Evolutionary conservation across 2,329 filamentous ascomycete species (phyloP), one percentile per base, ranked within the genome.

Genomic region (Byssothecium circinans): DNA sequence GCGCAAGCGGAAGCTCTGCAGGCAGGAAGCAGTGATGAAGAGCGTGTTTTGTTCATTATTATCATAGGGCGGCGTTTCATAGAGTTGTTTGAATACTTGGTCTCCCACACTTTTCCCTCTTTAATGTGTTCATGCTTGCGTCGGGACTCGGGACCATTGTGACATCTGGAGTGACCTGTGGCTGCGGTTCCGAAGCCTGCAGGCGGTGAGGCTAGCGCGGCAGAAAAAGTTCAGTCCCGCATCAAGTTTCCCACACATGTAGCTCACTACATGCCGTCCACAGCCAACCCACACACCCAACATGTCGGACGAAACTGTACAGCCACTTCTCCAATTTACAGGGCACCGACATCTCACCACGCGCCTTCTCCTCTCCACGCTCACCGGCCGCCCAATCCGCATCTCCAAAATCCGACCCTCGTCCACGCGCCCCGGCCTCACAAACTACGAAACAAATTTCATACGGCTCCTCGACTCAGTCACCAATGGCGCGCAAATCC

Each of bases 401-500:
- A 92, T 99, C 69, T 94, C 92, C 43, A 88, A 94, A 73, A 97
- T 99, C 75, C 89, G 94, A 64, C 85, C 89, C 56, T 84, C 87
- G 14, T 96, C 90, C 34, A 91, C 89, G 33, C 86, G 88, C 62
- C 91, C 94, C 1, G 94, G 94, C 63, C 87, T 99, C 45, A 87
- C 89, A 44, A 86, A 90, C 40, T 88, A 96, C 76, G 94, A 99
- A 75, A 86, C 97, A 63, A 97, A 94, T 38, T 92, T 99, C 72
- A 82, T 99, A 25, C 91, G 94, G 47, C 87, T 99, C 15, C 85
- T 99, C 65, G 94, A 97, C 72, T 82, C 89, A 58, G 81, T 99
- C 62, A 99, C 94, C 65, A 99, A 99, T 78, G 94, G 94, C 74
- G 89, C 88, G 48, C 85, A 88, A 46, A 90, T 97, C 75, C 91